A percentile compares a stretch with the other conserved stretches of the same genome.
Evolutionary conservation across 768 basidiomycete genomes (phyloP).

Genomic region (Mycena vitilis): DNA sequence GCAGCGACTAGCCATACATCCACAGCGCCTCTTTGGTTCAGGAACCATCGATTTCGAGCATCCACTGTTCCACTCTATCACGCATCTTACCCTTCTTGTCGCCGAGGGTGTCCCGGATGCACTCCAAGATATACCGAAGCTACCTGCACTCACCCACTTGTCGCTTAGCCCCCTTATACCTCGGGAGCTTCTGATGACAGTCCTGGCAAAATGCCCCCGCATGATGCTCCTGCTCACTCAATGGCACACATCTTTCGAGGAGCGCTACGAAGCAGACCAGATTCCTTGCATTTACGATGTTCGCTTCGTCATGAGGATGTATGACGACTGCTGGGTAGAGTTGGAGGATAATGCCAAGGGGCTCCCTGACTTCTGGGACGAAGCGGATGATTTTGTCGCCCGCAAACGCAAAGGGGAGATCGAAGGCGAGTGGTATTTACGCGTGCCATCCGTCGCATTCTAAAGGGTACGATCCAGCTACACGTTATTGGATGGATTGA

Average conservation of each 20-base stretch:
- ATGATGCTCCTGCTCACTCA: neutral
- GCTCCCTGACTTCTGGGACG: neutral
- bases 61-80: neutral
- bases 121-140: neutral
- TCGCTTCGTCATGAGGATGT: slow-evolving; percentile 3
- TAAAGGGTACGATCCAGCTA: neutral
- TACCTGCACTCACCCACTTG: slow-evolving; percentile 12
- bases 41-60: neutral
- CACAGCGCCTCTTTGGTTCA: neutral
- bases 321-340: neutral
- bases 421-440: neutral
- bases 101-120: neutral
- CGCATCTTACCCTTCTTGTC: neutral
- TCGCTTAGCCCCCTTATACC: neutral
- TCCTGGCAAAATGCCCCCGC: neutral
- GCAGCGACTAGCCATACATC: neutral
- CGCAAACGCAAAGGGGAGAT: slow-evolving; percentile 1
- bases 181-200: neutral
- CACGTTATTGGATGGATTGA: neutral
- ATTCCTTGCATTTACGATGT: neutral
- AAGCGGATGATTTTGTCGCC: neutral
- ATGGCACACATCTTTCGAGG: neutral
- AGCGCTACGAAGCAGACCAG: neutral
- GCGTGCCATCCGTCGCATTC: neutral
- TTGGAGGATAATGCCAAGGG: neutral